phyloP scores from a whole-genome alignment of 164 flowering plant species.

The Dillenia turbinata region DNA sequence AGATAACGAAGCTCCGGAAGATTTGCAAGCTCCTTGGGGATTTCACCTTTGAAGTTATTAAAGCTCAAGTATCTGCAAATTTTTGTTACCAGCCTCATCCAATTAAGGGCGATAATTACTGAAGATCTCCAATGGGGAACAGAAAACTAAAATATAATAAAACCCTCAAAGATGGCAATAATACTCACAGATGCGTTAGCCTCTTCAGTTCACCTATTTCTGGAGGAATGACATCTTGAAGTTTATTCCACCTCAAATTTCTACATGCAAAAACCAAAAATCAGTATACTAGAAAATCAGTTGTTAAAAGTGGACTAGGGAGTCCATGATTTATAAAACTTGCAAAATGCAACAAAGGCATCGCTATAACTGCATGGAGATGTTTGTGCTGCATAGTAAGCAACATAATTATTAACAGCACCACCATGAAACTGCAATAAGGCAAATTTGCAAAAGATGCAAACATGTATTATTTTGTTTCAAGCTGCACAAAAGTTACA shows the following conservation, averaged over 20 bases:
- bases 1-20: conserved; percentile 89
- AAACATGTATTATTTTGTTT: no score
- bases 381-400: no score
- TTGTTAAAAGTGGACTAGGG: no score
- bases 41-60: conserved; percentile 93
- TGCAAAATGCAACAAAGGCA: no score
- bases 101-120: neutral
- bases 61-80: conserved; percentile 85
- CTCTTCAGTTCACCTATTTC: conserved; percentile 94
- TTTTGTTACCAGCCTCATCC: neutral
- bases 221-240: conserved; percentile 91
- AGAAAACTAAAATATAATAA: neutral
- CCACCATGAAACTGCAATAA: no score
- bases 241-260: conserved; percentile 96
- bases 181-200: conserved; percentile 84
- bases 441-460: no score
- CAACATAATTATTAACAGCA: no score
- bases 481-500: no score
- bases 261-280: conserved; percentile 21
- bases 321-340: no score
- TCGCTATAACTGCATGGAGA: no score
- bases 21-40: conserved; percentile 92
- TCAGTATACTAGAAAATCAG: no score
- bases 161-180: neutral
- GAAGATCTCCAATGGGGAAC: neutral